These are phyloP conservation scores for Ophiocordyceps camponoti-leonardi DNA, from an alignment of 2,329 filamentous ascomycete genomes.

Conservation along the genomic window DNA sequence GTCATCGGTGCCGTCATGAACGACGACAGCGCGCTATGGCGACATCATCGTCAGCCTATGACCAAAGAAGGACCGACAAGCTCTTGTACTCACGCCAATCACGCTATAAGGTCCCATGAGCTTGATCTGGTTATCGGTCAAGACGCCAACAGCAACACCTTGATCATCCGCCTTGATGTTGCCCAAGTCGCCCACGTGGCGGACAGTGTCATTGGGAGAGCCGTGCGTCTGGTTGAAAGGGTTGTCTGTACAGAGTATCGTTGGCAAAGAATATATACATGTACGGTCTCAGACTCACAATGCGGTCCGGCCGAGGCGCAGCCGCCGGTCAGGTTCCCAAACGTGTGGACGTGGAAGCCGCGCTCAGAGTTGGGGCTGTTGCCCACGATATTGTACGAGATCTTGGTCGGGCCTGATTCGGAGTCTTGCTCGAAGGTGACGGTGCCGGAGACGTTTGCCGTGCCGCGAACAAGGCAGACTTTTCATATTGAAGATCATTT, in stretches of 20 bases:
- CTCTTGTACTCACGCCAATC: conserved; percentile 60
- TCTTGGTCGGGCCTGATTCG: conserved; percentile 66
- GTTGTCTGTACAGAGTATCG: conserved; percentile 78
- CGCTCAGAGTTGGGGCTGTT: conserved; percentile 91
- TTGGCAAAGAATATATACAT: no score
- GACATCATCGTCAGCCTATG: neutral
- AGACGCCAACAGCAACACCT: conserved; percentile 72
- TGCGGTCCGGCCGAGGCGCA: conserved; percentile 97
- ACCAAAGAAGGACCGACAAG: neutral
- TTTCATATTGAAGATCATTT: no score
- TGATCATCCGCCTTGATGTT: conserved; percentile 92
- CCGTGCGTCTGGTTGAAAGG: conserved; percentile 85
- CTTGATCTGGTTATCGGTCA: conserved; percentile 74
- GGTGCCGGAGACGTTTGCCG: conserved; percentile 87
- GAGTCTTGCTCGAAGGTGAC: conserved; percentile 86
- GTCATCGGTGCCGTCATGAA: conserved; percentile 91
- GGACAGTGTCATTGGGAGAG: conserved; percentile 61
- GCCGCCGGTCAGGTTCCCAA: conserved; percentile 99
- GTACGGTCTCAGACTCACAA: conserved; percentile 61
- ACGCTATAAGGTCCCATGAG: conserved; percentile 91
- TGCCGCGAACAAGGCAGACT: conserved; percentile 96
- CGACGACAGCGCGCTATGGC: conserved; percentile 75
- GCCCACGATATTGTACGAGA: conserved; percentile 84
- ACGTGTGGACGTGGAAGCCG: conserved; percentile 97
- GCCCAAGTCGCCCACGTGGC: conserved; percentile 93